Conservation (phyloP, 2,329 filamentous ascomycete genomes). For the Sclerotinia subarctica region DNA sequence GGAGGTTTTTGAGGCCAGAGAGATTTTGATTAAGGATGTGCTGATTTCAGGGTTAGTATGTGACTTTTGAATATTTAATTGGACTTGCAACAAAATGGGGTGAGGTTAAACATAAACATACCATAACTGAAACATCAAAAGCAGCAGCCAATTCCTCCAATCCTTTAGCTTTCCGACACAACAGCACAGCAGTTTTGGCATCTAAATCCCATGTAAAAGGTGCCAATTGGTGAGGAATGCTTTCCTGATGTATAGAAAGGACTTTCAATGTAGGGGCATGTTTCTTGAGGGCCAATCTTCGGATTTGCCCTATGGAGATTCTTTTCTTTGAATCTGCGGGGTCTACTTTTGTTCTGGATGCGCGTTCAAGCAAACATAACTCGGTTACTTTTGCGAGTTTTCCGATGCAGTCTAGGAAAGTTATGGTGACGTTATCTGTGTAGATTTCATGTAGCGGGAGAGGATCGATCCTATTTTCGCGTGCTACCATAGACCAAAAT, state of each 20-base stretch:
- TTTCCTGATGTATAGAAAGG: conserved; percentile 59
- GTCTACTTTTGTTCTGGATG: conserved; percentile 50
- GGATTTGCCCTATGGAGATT: conserved; percentile 56
- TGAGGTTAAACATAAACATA: conserved; percentile 41
- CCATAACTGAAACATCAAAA: conserved; percentile 53
- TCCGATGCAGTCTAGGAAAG: conserved; percentile 53
- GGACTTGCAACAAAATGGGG: not conserved
- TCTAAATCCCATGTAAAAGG: conserved; percentile 56
- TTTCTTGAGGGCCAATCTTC: conserved; percentile 54
- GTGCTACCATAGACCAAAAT: conserved; percentile 57
- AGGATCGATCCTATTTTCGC: conserved; percentile 50
- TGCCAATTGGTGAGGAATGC: conserved; percentile 50
- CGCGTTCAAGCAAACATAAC: conserved; percentile 57
- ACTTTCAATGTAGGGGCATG: conserved; percentile 53
- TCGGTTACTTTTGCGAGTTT: conserved; percentile 54
- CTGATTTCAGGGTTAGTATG: conserved; percentile 38
- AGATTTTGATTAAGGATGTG: conserved; percentile 57
- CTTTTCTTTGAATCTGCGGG: conserved; percentile 51
- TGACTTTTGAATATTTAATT: not conserved
- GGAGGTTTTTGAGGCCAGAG: conserved; percentile 46
- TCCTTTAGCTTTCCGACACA: conserved; percentile 48
- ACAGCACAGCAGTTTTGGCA: conserved; percentile 51
- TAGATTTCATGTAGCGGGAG: conserved; percentile 57
- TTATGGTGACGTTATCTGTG: conserved; percentile 58
- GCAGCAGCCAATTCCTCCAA: conserved; percentile 56